Evolutionary conservation across 331 rosid genomes (phyloP).

Genomic region (Phaseolus coccineus): DNA sequence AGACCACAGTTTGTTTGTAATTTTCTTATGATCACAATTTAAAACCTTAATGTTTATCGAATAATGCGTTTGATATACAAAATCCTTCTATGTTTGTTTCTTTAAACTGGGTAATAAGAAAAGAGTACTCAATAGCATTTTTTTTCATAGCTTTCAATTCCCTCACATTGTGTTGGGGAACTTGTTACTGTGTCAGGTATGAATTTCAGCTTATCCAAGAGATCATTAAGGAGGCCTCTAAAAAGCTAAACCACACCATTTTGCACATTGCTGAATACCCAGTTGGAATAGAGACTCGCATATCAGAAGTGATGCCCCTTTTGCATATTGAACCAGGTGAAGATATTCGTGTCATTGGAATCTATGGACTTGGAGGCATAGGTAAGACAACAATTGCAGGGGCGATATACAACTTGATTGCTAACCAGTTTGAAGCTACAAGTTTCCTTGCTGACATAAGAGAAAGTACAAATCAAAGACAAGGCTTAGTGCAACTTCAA

Average conservation of each 20-base stretch:
- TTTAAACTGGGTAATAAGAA: neutral
- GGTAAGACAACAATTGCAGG: constrained; percentile 13
- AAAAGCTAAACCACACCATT: neutral
- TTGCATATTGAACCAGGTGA: constrained; percentile 12
- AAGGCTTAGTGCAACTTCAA: constrained; percentile 3
- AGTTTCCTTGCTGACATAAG: constrained; percentile 19
- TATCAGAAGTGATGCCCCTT: constrained; percentile 5
- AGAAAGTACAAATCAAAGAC: constrained; percentile 9
- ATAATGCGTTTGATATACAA: too few species aligned
- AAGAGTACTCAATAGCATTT: neutral
- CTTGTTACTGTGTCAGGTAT: neutral
- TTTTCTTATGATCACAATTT: too few species aligned
- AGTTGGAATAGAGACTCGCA: constrained; percentile 10
- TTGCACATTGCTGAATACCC: constrained; percentile 16
- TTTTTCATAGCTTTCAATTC: constrained; percentile 3
- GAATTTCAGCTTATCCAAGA: constrained; percentile 20
- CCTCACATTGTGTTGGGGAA: neutral
- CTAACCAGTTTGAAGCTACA: constrained; percentile 2
- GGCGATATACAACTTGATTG: constrained; percentile 15
- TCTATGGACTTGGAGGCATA: constrained; percentile 25
- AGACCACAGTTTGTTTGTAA: too few species aligned
- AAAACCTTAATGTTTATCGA: too few species aligned
- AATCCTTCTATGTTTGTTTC: neutral
- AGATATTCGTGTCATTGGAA: constrained; percentile 10
- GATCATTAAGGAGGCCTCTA: constrained; percentile 9